A percentile compares a stretch with the other conserved stretches of the same genome.
Conservation (phyloP, 202 grass and related monocot genomes). For the Zoysia matrella region DNA sequence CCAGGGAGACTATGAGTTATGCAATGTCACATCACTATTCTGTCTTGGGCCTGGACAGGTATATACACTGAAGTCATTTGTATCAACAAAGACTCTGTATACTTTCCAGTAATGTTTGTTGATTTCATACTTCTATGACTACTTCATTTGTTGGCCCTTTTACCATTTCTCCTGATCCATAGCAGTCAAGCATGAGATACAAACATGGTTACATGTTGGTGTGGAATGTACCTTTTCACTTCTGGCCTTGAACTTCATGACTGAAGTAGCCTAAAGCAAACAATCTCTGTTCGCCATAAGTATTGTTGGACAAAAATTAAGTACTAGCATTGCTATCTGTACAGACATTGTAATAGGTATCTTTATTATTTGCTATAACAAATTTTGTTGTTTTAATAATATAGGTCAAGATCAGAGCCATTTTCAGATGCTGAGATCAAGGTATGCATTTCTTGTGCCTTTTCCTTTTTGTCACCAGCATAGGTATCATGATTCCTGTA, state of each 20-base stretch:
- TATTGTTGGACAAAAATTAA: conserved; percentile 12
- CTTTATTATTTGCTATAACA: conserved; percentile 12
- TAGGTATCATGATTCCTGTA: no score
- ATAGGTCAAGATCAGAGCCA: conserved; percentile 66
- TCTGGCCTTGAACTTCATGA: background rate
- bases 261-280: background rate
- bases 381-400: conserved; percentile 9
- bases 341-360: background rate
- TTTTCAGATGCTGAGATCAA: conserved; percentile 95
- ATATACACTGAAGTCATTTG: conserved; percentile 8
- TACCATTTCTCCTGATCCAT: background rate
- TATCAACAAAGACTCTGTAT: background rate
- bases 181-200: background rate
- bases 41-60: conserved; percentile 88
- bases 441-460: conserved; percentile 52
- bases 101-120: no score
- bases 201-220: background rate
- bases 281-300: background rate
- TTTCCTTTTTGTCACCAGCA: background rate
- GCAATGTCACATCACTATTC: conserved; percentile 82
- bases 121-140: background rate
- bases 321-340: background rate
- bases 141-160: background rate
- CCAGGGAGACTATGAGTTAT: conserved; percentile 44
- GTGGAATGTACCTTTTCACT: background rate